These are phyloP conservation scores for Thuidium tamariscinum DNA, from an alignment of 225 moss, liverwort and hornwort genomes.

Conservation along the genomic window DNA sequence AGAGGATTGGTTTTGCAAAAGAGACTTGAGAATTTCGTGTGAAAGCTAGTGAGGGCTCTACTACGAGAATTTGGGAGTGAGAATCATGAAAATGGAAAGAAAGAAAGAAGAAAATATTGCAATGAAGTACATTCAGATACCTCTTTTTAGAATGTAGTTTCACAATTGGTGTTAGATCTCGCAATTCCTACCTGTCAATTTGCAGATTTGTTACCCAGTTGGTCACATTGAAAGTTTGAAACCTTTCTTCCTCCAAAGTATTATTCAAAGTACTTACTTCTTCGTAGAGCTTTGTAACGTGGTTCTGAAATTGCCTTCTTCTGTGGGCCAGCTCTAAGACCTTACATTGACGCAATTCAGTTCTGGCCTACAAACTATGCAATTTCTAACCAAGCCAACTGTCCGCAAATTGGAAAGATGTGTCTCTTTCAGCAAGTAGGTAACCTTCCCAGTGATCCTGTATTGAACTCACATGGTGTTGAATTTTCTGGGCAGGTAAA, in stretches of 20 bases:
- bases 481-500: slow-evolving; percentile 1
- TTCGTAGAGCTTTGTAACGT: background rate
- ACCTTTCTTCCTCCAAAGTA: background rate
- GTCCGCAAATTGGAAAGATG: background rate
- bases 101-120: background rate
- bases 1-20: background rate
- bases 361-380: background rate
- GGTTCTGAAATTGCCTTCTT: background rate
- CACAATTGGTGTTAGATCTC: background rate
- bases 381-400: background rate
- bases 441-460: background rate
- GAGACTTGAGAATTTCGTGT: background rate
- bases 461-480: background rate
- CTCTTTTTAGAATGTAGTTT: background rate
- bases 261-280: background rate
- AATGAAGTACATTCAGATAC: background rate
- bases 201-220: background rate
- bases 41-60: background rate
- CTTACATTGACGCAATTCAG: background rate
- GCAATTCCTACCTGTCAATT: background rate
- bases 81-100: background rate
- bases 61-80: background rate
- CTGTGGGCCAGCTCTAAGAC: background rate
- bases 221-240: background rate
- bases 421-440: background rate